These are phyloP conservation scores for Aspergillus sp. DNA, from an alignment of 2,329 filamentous ascomycete species.

Conservation along the genomic window DNA sequence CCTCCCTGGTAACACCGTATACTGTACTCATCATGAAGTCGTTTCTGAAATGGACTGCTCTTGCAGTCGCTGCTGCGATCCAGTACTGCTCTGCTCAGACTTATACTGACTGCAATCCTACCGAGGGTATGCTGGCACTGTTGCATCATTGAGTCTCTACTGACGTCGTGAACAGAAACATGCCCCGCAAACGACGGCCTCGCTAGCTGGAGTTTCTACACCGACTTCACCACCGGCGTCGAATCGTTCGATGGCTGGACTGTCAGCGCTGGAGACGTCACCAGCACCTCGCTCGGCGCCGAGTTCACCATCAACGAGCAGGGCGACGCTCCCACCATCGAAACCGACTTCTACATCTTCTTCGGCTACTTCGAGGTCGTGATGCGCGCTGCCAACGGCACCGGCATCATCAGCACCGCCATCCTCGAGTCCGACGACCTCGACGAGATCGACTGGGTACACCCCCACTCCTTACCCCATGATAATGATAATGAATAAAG, in stretches of 20 bases:
- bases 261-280: constrained; percentile 63
- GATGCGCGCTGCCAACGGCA: constrained; percentile 81
- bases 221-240: constrained; percentile 51
- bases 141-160: background rate
- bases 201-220: constrained; percentile 37
- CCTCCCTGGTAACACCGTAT: too few species aligned
- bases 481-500: background rate
- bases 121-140: constrained; percentile 20
- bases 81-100: constrained; percentile 62
- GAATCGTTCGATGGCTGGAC: constrained; percentile 63
- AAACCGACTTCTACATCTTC: constrained; percentile 96
- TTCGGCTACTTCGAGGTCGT: constrained; percentile 86
- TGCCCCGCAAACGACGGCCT: constrained; percentile 74
- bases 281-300: constrained; percentile 68
- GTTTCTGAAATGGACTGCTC: constrained; percentile 3
- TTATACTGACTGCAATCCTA: constrained; percentile 72
- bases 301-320: constrained; percentile 73
- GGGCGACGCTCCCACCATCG: constrained; percentile 82
- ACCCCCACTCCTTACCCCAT: constrained; percentile 38
- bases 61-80: constrained; percentile 6
- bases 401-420: constrained; percentile 88
- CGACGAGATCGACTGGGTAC: constrained; percentile 97
- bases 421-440: constrained; percentile 87
- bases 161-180: constrained; percentile 23
- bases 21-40: constrained; percentile 1